These are phyloP conservation scores for Candida stauntonica DNA, from an alignment of 805 yeast genomes.

Conservation along the genomic window DNA sequence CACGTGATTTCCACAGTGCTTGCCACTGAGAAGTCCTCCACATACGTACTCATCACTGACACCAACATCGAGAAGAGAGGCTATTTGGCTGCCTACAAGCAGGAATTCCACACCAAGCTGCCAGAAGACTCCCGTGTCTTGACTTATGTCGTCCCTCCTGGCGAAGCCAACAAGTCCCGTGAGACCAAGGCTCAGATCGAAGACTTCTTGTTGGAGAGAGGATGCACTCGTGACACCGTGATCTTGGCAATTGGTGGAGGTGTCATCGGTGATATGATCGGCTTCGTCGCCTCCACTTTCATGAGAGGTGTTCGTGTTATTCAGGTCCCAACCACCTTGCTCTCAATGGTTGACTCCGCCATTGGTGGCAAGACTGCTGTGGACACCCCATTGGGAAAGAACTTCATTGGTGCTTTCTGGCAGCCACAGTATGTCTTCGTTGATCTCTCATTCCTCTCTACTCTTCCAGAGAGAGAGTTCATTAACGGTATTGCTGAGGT, in stretches of 20 bases:
- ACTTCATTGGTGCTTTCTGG: slow-evolving; percentile 95
- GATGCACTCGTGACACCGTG: slow-evolving; percentile 95
- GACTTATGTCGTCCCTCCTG: slow-evolving; percentile 78
- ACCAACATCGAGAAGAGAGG: slow-evolving; percentile 67
- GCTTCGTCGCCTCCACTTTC: slow-evolving; percentile 97
- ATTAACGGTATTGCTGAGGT: slow-evolving; percentile 99
- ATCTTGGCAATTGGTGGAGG: slow-evolving; percentile 97
- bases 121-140: slow-evolving; percentile 61
- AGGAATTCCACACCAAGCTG: slow-evolving; percentile 39
- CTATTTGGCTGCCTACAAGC: slow-evolving; percentile 46
- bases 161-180: slow-evolving; percentile 86
- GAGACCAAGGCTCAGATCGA: slow-evolving; percentile 89
- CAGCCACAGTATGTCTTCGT: slow-evolving; percentile 88
- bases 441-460: slow-evolving; percentile 80
- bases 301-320: slow-evolving; percentile 96
- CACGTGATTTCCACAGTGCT: slow-evolving; percentile 71
- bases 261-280: slow-evolving; percentile 98
- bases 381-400: slow-evolving; percentile 94
- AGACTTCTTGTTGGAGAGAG: slow-evolving; percentile 74
- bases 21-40: slow-evolving; percentile 65
- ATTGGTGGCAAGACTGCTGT: slow-evolving; percentile 99
- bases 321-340: slow-evolving; percentile 88
- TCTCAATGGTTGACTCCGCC: slow-evolving; percentile 97
- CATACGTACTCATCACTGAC: slow-evolving; percentile 90
- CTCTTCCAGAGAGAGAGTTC: slow-evolving; percentile 89